Base-by-base conservation (phyloP, 768 basidiomycete genomes). In the Pholiota molesta region DNA sequence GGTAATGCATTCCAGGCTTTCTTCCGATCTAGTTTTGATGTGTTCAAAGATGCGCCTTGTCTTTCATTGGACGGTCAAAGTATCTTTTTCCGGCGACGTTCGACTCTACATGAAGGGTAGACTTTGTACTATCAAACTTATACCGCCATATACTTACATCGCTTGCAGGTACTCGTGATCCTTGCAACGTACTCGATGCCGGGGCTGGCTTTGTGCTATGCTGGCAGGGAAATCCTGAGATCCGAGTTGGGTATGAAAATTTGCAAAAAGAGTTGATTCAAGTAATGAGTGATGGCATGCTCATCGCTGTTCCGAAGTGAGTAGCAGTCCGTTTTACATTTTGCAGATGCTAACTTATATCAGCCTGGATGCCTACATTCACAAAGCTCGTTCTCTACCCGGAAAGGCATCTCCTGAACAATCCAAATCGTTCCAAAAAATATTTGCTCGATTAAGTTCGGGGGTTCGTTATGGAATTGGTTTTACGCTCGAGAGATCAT, bases 401-500 rank as follows among this genome's bases (percentile, higher is more conserved):
- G 19, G 52, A 21, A 39, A 26, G 49, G 21, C 29, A 59, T 23
- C 62, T 55, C 6, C 67, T 64, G 33, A 68, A 61, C 58, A 67
- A 64, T 55, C 66, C 0, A 73, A 72, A 53, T 74, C 78, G 7
- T 81, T 83, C 69, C 76, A 81, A 52, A 97, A 96, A 74, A 80
- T 92, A 26, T 92, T 90, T 65, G 95, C 95, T 19, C 91, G 92
- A 67, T 82, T 97, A 64, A 81, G 83, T 19, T 91, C 92, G 52
- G 95, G 95, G 29, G 88, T 95, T 8, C 83, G 92, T 31, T 95
- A 94, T 73, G 96, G 96, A 5, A 81, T 97, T 28, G 92, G 95
- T 3, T 85, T 92, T 67, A 80, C 83, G 6, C 81, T 95, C 35
- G 96, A 99, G 74, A 82, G 94, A 53, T 81, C 95, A 0, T 98